Evolutionary conservation across 169 alveolate species (phyloP), one percentile per base, ranked within the genome.

Genomic region (Toxoplasma gondii): DNA sequence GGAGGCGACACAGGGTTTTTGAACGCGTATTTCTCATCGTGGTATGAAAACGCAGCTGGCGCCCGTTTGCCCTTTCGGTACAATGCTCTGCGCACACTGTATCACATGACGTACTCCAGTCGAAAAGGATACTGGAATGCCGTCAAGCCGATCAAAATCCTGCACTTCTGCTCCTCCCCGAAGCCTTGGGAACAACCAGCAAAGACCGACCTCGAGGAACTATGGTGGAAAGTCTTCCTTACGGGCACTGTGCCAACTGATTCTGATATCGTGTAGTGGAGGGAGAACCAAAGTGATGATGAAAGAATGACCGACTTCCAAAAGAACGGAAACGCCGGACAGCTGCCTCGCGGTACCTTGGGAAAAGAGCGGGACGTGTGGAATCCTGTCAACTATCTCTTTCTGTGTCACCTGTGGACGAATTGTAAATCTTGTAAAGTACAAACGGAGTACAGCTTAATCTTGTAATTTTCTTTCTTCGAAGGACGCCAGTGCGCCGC

Each of bases 131-230:
- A 91, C 58, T 91, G 94, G 94, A 43, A 91, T 16, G 53, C 91
- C 16, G 69, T 91, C 44, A 39, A 43, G 38, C 92, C 92, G 49
- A 70, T 91, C 39, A 91, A 91, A 34, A 44, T 91, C 5, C 29
- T 91, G 36, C 94, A 91, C 70, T 91, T 41, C 58, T 70, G 81
- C 74, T 91, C 94, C 34, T 70, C 94, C 22, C 94, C 94, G 34
- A 91, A 91, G 69, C 94, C 94, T 12, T 91, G 94, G 94, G 92
- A 91, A 70, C 53, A 12, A 27, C n/a, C 45, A 22, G 91, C 41
- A 12, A 36, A 80, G 49, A 70, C 88, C 9, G 92, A 91, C 4
- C 94, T 91, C 43, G 94, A 91, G 36, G 34, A 58, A 2, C 9
- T 74, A 22, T 91, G 94, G 94, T 78, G 88, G 94, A 22, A 41